Conservation (phyloP, 2,329 filamentous ascomycete genomes). For the Colletotrichum horii region DNA sequence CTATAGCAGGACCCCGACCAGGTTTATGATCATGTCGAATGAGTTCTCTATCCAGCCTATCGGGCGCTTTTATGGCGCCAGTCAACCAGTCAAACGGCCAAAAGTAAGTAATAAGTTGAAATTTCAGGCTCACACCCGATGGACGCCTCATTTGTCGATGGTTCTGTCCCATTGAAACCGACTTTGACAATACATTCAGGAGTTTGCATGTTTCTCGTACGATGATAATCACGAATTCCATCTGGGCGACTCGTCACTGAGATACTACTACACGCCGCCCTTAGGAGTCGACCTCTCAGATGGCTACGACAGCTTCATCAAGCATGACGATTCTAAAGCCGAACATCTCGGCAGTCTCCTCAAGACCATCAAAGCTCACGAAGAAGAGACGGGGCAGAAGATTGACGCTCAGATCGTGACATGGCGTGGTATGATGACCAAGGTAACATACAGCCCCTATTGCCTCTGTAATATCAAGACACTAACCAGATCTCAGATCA, state of each 20-base stretch:
- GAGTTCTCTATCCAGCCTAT: constrained; percentile 73
- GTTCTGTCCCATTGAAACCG: neutral
- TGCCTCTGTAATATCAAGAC: neutral
- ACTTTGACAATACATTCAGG: constrained; percentile 50
- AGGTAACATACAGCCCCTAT: constrained; percentile 57
- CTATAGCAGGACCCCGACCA: neutral
- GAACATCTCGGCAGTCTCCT: constrained; percentile 88
- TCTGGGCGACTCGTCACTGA: constrained; percentile 78
- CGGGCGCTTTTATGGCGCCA: constrained; percentile 69
- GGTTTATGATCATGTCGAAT: neutral
- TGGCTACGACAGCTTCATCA: constrained; percentile 83
- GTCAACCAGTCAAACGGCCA: constrained; percentile 75
- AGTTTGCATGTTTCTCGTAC: constrained; percentile 93
- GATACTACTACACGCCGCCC: constrained; percentile 84
- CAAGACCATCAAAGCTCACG: constrained; percentile 74
- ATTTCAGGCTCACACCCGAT: neutral
- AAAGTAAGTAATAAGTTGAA: constrained; percentile 54
- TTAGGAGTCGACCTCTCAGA: constrained; percentile 76
- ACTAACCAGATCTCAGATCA: constrained; percentile 62
- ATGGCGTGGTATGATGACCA: constrained; percentile 99
- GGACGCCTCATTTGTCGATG: neutral
- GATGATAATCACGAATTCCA: constrained; percentile 81
- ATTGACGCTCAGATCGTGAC: constrained; percentile 83
- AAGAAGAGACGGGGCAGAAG: constrained; percentile 69
- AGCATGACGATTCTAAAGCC: constrained; percentile 81